Base-by-base conservation (phyloP, 1,284 basidiomycete genomes). In the Kwoniella shivajii region DNA sequence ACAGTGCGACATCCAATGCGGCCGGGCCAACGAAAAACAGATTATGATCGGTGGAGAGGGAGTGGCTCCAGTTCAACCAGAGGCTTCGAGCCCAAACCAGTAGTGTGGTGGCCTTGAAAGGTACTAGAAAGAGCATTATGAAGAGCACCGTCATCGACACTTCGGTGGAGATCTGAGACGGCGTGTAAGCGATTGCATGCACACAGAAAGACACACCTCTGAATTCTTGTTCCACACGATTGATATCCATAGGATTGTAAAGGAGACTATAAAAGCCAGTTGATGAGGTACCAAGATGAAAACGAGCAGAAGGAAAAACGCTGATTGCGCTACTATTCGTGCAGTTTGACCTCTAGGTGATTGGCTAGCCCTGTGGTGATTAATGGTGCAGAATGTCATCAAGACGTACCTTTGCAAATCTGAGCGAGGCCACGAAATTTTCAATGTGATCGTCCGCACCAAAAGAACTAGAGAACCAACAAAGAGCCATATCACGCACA, bases 1-100 rank as follows among this genome's bases (percentile, higher is more conserved):
- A 82, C 5, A 84, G 82, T n/a, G 81, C 77, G 54, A 63, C 60
- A 13, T 57, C 43, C 16, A 59, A 27, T 6, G 67, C 34, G 9
- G 59, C 50, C 27, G 68, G 65, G 4, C 66, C 38, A 20, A 62
- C 57, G 13, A 56, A 50, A 24, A 66, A 41, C 3, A 61, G 42
- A 13, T 66, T 66, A 61, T 63, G 68, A 54, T 66, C 67, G 22
- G 54, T 60, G 2, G 54, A 37, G 29, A 66, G 63, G 4, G 64
- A 43, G 38, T 67, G 60, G 0, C 43, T 44, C 56, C 66, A 66
- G 20, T 65, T 59, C 5, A 47, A 45, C 65, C 66, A 70, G 7
- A 72, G 74, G 50, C 92, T 95, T 52, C 92, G 85, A 1, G 88
- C 87, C 94, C 94, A 99, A 0, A 96, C 92, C 0, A 86, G 85